These are phyloP conservation scores for Aphanoascus verrucosus DNA, from an alignment of 2,329 filamentous ascomycete species.

Conservation along the genomic window DNA sequence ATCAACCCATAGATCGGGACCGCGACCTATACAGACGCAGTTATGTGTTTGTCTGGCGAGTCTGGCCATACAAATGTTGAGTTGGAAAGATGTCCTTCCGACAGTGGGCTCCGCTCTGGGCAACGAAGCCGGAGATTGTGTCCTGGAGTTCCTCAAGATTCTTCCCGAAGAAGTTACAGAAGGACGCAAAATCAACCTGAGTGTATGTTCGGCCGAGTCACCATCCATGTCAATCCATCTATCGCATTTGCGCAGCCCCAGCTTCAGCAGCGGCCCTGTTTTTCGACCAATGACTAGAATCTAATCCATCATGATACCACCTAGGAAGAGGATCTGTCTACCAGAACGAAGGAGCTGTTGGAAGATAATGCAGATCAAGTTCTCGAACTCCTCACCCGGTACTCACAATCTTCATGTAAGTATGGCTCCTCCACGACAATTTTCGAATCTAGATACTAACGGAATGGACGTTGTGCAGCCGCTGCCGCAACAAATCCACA, in stretches of 20 bases:
- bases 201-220: constrained; percentile 67
- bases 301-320: constrained; percentile 40
- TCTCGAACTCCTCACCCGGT: constrained; percentile 75
- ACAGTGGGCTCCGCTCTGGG: constrained; percentile 68
- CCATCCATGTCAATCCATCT: constrained; percentile 38
- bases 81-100: constrained; percentile 85
- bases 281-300: constrained; percentile 27
- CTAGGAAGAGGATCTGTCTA: constrained; percentile 88
- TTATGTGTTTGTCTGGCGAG: constrained; percentile 91
- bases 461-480: constrained; percentile 39
- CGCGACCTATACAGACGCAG: constrained; percentile 75
- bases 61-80: constrained; percentile 88
- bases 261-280: constrained; percentile 18
- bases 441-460: neutral
- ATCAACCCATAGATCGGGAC: constrained; percentile 68
- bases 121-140: constrained; percentile 63
- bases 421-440: constrained; percentile 6
- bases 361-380: constrained; percentile 85
- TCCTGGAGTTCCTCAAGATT: constrained; percentile 92
- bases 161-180: constrained; percentile 98
- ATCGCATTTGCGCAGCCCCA: constrained; percentile 29
- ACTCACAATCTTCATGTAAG: constrained; percentile 79
- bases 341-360: constrained; percentile 78
- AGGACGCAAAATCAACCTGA: constrained; percentile 97
- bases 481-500: constrained; percentile 75